phyloP scores from a whole-genome alignment of 257 asterid species.

The Mentha longifolia region DNA sequence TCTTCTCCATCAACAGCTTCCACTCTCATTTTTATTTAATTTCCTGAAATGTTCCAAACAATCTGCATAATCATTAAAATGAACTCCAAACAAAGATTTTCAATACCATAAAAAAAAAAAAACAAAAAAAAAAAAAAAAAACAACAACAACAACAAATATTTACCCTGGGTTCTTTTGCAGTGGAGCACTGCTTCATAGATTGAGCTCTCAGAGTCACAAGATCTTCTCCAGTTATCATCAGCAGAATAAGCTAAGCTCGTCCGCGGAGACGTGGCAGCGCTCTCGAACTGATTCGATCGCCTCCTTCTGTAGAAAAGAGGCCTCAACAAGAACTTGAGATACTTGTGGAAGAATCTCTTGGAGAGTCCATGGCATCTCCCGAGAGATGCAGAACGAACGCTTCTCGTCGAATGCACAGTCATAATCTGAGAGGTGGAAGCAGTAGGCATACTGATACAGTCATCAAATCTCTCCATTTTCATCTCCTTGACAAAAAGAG shows the following conservation, averaged over 20 bases:
- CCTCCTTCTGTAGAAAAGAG: constrained; percentile 42
- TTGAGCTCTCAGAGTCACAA: constrained; percentile 91
- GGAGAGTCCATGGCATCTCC: constrained; percentile 59
- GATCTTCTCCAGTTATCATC: constrained; percentile 78
- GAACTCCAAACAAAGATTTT: background rate
- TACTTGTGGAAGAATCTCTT: constrained; percentile 55
- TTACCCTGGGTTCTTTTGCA: constrained; percentile 83
- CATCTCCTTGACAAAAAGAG: constrained; percentile 41
- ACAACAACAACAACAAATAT: background rate
- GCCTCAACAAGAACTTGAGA: constrained; percentile 54
- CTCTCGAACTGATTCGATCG: constrained; percentile 39
- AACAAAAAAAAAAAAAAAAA: background rate
- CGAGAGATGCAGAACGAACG: constrained; percentile 48
- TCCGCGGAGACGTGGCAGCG: constrained; percentile 65
- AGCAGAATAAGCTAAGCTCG: constrained; percentile 60
- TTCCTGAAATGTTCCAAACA: constrained; percentile 35
- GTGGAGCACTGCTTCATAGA: constrained; percentile 88
- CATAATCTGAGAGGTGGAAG: constrained; percentile 23
- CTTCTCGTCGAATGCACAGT: constrained; percentile 33
- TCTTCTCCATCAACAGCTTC: constrained; percentile 29
- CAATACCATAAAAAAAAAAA: too few species aligned
- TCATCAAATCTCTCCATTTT: constrained; percentile 22
- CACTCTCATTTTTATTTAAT: constrained; percentile 22
- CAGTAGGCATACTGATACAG: constrained; percentile 7
- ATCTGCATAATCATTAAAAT: background rate